phyloP scores from a whole-genome alignment of 2,329 filamentous ascomycete genomes.

The Bimuria novae-zelandiae region DNA sequence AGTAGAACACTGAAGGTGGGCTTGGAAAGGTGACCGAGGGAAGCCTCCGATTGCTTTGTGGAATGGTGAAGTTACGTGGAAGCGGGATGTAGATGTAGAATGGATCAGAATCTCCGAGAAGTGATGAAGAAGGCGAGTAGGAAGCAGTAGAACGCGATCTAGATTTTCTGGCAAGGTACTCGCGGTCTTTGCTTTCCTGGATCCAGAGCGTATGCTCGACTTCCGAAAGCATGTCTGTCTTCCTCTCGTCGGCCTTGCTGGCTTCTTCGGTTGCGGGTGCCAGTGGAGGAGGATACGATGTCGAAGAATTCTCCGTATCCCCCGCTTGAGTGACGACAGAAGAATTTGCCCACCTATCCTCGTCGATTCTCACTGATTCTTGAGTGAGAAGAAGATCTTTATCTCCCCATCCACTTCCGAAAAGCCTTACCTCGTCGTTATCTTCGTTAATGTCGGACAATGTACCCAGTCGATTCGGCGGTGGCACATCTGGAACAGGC shows the following conservation, averaged over 20 bases:
- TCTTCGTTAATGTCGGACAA: background rate
- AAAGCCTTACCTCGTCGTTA: background rate
- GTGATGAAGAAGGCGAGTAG: background rate
- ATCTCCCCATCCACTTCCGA: background rate
- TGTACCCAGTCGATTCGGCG: background rate
- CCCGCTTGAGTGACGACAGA: background rate
- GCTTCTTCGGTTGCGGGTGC: background rate
- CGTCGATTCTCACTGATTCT: background rate
- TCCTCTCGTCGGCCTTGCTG: background rate
- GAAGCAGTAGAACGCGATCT: background rate
- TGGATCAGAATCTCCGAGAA: background rate
- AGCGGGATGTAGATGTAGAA: constrained; percentile 13
- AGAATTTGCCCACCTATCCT: background rate
- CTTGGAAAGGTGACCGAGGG: constrained; percentile 7
- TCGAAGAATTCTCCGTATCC: too few species aligned
- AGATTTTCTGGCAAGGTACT: background rate
- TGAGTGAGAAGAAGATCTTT: background rate
- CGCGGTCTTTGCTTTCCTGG: constrained; percentile 4
- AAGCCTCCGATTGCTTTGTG: background rate
- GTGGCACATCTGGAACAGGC: too few species aligned
- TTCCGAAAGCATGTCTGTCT: background rate
- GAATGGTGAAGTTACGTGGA: constrained; percentile 14
- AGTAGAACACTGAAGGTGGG: constrained; percentile 6
- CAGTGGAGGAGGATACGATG: background rate
- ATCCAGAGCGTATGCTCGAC: constrained; percentile 3